Evolutionary conservation across 2,329 filamentous ascomycete species (phyloP), one percentile per base, ranked within the genome.

Genomic region (Pseudocercospora crystallina): DNA sequence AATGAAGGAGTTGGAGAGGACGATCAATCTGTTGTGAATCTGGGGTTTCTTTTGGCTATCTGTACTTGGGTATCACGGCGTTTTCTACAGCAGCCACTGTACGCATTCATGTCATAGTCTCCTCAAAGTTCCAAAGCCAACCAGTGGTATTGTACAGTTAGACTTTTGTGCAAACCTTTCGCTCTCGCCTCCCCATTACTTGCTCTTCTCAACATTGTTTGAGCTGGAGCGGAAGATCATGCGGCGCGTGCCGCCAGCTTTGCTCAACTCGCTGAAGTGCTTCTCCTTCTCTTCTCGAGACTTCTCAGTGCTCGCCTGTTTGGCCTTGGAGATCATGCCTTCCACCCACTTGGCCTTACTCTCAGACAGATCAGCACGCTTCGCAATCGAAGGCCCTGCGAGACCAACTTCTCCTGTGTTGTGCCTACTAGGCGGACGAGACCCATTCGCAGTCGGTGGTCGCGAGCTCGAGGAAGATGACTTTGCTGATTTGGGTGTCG

Each of bases 301-400:
- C 55, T 71, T 71, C 62, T 74, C 73, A 11, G 60, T 62, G 63
- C 85, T 88, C 53, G 83, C 86, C 40, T 84, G 78, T 52, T 86
- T 81, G 35, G 90, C 89, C 65, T 89, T 86, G 64, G 89, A 86
- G 72, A 90, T 86, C 74, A 94, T 86, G 55, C 84, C 88, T 68
- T 91, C 86, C 8, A 94, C 86, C 89, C 89, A 94, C 34, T 85
- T 83, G 51, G 83, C 78, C 64, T 86, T 89, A 69, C 90, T 85
- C 48, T 85, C 83, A 49, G 83, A 71, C 29, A 65, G 47, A 13
- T 54, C 59, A n/a, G 51, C 46, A 20, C 37, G 41, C 35, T 54
- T 60, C n/a, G 49, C 54, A 34, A 55, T 58, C 4, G 51, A 56
- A 2, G 54, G 53, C 1, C 58, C 58, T 12, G 61, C 49, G 12